Percentiles rank a stretch among this genome's conserved stretches.
Conservation (phyloP, 192 early-diverging fungal genomes). For the Physocladia obscura region DNA sequence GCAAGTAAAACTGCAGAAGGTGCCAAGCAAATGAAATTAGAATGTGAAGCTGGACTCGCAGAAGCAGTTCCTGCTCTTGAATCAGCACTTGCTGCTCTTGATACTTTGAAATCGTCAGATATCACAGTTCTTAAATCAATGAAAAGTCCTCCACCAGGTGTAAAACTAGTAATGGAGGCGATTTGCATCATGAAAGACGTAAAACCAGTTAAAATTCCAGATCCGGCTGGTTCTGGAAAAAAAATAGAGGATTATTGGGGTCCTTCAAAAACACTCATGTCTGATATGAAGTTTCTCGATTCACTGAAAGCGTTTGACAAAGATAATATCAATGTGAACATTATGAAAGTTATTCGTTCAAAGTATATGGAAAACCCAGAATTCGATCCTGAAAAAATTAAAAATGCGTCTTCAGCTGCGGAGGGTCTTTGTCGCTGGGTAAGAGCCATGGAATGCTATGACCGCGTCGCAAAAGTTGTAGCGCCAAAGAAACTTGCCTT, state of each 20-base stretch:
- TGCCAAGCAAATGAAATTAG: conserved; percentile 57
- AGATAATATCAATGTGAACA: conserved; percentile 54
- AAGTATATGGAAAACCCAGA: conserved; percentile 66
- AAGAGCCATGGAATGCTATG: conserved; percentile 60
- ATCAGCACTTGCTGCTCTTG: conserved; percentile 52
- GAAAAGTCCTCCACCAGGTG: conserved; percentile 62
- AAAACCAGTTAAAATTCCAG: conserved; percentile 61
- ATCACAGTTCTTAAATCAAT: conserved; percentile 63
- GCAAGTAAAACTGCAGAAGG: conserved; percentile 58
- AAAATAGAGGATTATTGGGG: conserved; percentile 64
- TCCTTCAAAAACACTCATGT: conserved; percentile 56
- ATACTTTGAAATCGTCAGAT: conserved; percentile 59
- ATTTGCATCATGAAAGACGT: conserved; percentile 65
- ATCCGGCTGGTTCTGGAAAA: conserved; percentile 58
- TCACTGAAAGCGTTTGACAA: conserved; percentile 58
- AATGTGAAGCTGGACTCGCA: conserved; percentile 61
- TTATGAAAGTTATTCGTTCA: conserved; percentile 60
- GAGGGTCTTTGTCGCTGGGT: conserved; percentile 65
- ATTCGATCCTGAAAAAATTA: conserved; percentile 64
- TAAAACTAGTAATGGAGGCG: conserved; percentile 65
- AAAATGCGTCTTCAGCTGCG: conserved; percentile 60
- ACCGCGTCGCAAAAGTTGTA: conserved; percentile 62
- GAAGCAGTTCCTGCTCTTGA: conserved; percentile 62
- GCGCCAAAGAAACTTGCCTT: conserved; percentile 57
- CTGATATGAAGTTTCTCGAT: conserved; percentile 57